phyloP scores from a whole-genome alignment of 1,284 basidiomycete species.

The Chondrostereum purpureum region DNA sequence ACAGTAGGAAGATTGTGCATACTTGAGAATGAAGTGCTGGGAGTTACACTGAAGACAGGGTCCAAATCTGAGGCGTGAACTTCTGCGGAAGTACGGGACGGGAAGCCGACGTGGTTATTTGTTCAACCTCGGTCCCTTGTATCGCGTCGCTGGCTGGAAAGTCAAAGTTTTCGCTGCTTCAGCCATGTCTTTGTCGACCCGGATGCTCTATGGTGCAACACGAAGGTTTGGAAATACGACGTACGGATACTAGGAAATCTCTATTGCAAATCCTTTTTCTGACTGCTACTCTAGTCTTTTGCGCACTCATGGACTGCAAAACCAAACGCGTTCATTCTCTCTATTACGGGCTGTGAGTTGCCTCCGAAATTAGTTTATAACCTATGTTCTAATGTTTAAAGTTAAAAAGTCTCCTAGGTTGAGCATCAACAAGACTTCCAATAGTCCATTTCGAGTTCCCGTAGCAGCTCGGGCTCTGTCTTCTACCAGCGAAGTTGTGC shows the following conservation, averaged over 20 bases:
- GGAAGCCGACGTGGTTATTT: not conserved
- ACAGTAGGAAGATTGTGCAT: not conserved
- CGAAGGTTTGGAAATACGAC: not conserved
- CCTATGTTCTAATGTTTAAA: too few species aligned
- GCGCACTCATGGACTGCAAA: not conserved
- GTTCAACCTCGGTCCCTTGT: not conserved
- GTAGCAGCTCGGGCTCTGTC: not conserved
- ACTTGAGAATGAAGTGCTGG: not conserved
- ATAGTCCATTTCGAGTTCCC: not conserved
- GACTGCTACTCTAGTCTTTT: not conserved
- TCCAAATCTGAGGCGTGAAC: not conserved
- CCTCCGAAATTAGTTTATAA: too few species aligned
- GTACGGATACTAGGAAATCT: not conserved
- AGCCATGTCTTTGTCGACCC: not conserved
- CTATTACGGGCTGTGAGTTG: not conserved
- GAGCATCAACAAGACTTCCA: not conserved
- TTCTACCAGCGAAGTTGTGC: not conserved
- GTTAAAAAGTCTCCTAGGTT: too few species aligned
- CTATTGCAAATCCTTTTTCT: not conserved
- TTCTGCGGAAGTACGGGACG: not conserved
- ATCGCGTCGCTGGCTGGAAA: too few species aligned
- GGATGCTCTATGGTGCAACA: not conserved
- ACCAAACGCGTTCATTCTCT: not conserved
- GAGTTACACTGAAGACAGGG: not conserved
- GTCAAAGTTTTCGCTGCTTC: too few species aligned